A percentile compares a stretch with the other conserved stretches of the same genome.
phyloP scores from a whole-genome alignment of 495 filamentous ascomycete species.

The Penicillium waksmanii region DNA sequence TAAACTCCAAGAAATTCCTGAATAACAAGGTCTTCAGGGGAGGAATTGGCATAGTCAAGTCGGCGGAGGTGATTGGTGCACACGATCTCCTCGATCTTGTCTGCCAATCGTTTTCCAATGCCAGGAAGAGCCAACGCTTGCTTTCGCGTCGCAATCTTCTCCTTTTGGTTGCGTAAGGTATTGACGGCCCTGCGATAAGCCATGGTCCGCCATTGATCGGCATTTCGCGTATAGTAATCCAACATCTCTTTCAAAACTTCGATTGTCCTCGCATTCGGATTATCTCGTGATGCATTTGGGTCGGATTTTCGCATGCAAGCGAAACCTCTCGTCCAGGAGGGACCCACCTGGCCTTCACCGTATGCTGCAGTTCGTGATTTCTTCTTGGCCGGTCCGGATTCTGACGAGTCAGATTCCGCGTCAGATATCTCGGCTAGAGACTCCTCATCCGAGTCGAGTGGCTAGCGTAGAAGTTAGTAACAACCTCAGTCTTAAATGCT shows the following conservation, averaged over 20 bases:
- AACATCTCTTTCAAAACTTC: conserved; percentile 80
- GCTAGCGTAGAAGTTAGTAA: conserved; percentile 30
- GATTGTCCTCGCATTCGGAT: conserved; percentile 77
- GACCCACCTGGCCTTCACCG: conserved; percentile 13
- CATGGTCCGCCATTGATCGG: conserved; percentile 78
- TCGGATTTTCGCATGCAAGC: conserved; percentile 70
- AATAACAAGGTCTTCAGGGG: conserved; percentile 66
- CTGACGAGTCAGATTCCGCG: conserved; percentile 23
- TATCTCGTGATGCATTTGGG: conserved; percentile 36
- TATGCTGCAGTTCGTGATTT: conserved; percentile 30
- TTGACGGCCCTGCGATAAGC: conserved; percentile 83
- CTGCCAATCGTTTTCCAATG: conserved; percentile 76
- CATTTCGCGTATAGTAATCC: conserved; percentile 73
- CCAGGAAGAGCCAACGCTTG: conserved; percentile 70
- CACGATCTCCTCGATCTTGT: conserved; percentile 92
- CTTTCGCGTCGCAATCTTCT: conserved; percentile 66
- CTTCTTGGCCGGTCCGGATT: conserved; percentile 26
- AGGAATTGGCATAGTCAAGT: conserved; percentile 67
- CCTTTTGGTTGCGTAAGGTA: conserved; percentile 67
- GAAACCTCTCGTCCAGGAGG: conserved; percentile 58
- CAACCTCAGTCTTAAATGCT: neutral
- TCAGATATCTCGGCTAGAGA: conserved; percentile 11
- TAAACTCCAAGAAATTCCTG: conserved; percentile 78
- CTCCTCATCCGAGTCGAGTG: conserved; percentile 44
- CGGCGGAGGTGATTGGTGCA: conserved; percentile 73